Conservation (phyloP, 208 protist genomes). For the Trypanosoma scelopori region DNA sequence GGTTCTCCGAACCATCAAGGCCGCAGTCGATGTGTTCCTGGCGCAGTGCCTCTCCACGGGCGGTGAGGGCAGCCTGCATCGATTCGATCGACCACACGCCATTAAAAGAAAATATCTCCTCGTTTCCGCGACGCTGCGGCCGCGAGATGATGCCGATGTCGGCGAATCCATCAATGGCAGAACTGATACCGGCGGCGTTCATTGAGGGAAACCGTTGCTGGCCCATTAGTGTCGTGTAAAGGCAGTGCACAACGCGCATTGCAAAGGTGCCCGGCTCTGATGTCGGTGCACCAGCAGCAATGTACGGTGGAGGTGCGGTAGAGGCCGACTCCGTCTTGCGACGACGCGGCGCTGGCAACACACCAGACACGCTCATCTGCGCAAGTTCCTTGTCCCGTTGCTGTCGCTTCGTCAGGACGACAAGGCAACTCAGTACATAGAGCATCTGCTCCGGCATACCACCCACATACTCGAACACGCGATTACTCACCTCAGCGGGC, state of each 20-base stretch:
- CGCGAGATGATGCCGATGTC: constrained; percentile 74
- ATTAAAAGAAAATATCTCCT: constrained; percentile 62
- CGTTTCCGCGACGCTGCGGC: constrained; percentile 56
- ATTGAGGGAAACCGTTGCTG: constrained; percentile 67
- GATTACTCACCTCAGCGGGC: constrained; percentile 40
- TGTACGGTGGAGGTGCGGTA: neutral
- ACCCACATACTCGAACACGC: constrained; percentile 55
- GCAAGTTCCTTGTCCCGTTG: constrained; percentile 39
- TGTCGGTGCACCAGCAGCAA: neutral
- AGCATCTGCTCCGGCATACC: constrained; percentile 73
- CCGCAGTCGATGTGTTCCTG: constrained; percentile 45
- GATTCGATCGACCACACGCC: constrained; percentile 61
- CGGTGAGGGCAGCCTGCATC: constrained; percentile 54
- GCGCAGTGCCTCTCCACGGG: constrained; percentile 55
- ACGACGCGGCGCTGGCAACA: neutral
- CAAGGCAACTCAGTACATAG: constrained; percentile 75
- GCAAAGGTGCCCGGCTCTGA: constrained; percentile 40
- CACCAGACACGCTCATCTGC: constrained; percentile 25
- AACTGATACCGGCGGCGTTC: constrained; percentile 47
- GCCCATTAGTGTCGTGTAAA: constrained; percentile 73
- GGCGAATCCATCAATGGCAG: constrained; percentile 56
- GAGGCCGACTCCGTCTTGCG: neutral
- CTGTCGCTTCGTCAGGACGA: constrained; percentile 56
- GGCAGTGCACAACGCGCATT: constrained; percentile 55
- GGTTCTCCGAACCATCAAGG: constrained; percentile 54